Base-by-base conservation (phyloP, 768 basidiomycete genomes). In the Tricholoma saponaceum region DNA sequence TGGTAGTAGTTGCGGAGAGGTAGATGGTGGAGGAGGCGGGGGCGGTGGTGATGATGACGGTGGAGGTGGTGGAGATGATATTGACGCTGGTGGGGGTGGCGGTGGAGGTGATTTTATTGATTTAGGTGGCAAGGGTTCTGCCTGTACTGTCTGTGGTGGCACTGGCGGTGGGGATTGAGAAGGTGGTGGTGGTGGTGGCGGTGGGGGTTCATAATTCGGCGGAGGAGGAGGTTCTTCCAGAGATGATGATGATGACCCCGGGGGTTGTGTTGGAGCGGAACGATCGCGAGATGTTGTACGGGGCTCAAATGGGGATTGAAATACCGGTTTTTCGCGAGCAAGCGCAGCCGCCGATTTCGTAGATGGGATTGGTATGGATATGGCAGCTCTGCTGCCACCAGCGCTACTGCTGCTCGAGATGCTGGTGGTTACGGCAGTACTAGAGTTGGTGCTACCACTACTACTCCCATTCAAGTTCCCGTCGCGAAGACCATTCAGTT, bases 91-190 rank as follows among this genome's bases (percentile, higher is more conserved):
- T 22, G 66, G 56, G 1, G 65, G 63, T 5, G 66, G 62, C 5
- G 64, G 60, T 13, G 63, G 64, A 8, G 63, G 64, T 6, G 56
- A 30, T 28, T 28, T 50, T 50, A n/a, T 30, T 50, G 47, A 6
- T n/a, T 30, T 74, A 0, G 76, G 72, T 53, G 71, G 70, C 14
- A 67, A 60, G 9, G 76, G 70, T 20, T 70, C 68, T 25, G 75
- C 70, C 51, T 23, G n/a, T 13, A n/a, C 33, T 6, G 47, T 33
- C 18, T 33, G 58, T 13, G 66, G 65, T 20, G 70, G 68, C 49
- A 70, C 71, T 51, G 64, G 62, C 41, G 62, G 65, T 16, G 66
- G 62, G 20, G 51, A 30, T 30, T 64, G 68, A 9, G 66, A 62
- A 51, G 69, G 68, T 8, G 73, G 71, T 1, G 72, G 64, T 2